Conservation (phyloP, 805 yeast species). For the Candida verbasci region DNA sequence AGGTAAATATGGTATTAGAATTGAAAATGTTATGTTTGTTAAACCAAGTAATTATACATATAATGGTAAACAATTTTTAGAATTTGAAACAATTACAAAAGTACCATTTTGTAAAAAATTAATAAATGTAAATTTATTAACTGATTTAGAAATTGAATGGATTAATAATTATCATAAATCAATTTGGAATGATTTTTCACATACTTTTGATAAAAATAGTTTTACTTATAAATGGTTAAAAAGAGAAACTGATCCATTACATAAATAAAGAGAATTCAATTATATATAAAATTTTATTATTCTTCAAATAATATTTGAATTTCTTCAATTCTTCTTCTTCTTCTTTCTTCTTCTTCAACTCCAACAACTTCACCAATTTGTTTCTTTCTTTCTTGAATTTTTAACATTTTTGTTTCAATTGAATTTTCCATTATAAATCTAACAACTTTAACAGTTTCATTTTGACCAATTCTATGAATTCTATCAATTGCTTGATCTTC, state of each 20-base stretch:
- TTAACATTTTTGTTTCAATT: slow-evolving; percentile 84
- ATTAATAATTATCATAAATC: slow-evolving; percentile 61
- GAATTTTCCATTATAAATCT: slow-evolving; percentile 79
- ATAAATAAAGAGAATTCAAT: background rate
- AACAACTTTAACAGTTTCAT: slow-evolving; percentile 62
- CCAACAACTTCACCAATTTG: slow-evolving; percentile 78
- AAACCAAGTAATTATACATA: slow-evolving; percentile 37
- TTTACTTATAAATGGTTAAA: slow-evolving; percentile 46
- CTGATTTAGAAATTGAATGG: slow-evolving; percentile 59
- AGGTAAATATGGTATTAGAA: slow-evolving; percentile 56
- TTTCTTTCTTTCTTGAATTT: slow-evolving; percentile 80
- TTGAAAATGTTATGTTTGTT: slow-evolving; percentile 48
- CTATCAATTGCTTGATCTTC: slow-evolving; percentile 92
- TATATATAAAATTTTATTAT: slow-evolving; percentile 8
- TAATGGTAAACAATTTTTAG: slow-evolving; percentile 55
- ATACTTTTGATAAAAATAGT: slow-evolving; percentile 33
- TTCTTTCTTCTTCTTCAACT: slow-evolving; percentile 68
- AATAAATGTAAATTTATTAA: slow-evolving; percentile 58
- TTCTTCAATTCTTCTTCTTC: slow-evolving; percentile 67
- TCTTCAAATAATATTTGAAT: slow-evolving; percentile 62
- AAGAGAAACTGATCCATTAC: slow-evolving; percentile 39
- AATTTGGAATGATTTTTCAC: slow-evolving; percentile 48
- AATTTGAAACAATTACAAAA: slow-evolving; percentile 79
- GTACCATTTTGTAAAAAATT: slow-evolving; percentile 76
- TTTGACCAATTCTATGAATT: slow-evolving; percentile 87